These are phyloP conservation scores for Naganishia vishniacii DNA, from an alignment of 768 basidiomycete species.

Conservation along the genomic window DNA sequence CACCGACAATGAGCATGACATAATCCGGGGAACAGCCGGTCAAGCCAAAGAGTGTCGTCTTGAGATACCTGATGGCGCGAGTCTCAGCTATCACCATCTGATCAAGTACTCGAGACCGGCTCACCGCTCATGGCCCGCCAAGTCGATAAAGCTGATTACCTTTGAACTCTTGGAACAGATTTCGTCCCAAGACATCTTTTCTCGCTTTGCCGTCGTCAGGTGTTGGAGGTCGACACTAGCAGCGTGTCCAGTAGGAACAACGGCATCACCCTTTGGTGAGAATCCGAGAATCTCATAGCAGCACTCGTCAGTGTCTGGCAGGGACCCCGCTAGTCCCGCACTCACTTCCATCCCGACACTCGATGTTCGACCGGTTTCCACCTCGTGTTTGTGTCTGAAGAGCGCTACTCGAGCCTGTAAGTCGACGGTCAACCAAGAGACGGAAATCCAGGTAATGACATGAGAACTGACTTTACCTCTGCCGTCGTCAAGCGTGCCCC, in stretches of 20 bases:
- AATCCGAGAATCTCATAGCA: conserved; percentile 75
- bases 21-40: conserved; percentile 82
- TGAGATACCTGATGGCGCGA: conserved; percentile 44
- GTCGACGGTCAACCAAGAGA: conserved; percentile 59
- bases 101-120: too few relatives aligned
- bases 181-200: conserved; percentile 93
- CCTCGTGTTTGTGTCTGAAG: conserved; percentile 94
- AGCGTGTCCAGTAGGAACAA: conserved; percentile 60
- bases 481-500: conserved; percentile 56
- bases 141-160: conserved; percentile 89
- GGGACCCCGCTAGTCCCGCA: neutral
- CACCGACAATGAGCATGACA: conserved; percentile 87
- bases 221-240: conserved; percentile 41
- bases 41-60: conserved; percentile 86
- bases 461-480: conserved; percentile 34
- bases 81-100: too few relatives aligned
- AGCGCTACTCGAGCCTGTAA: conserved; percentile 63
- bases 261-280: conserved; percentile 65
- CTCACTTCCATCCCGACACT: conserved; percentile 93
- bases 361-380: conserved; percentile 90
- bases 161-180: conserved; percentile 83
- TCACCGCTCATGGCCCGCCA: conserved; percentile 93
- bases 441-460: conserved; percentile 47
- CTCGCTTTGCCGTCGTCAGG: conserved; percentile 51
- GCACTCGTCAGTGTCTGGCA: neutral